Percentiles rank a stretch among this genome's conserved stretches.
Conservation (phyloP, 306 rosid genomes). For the Vigna mungo region DNA sequence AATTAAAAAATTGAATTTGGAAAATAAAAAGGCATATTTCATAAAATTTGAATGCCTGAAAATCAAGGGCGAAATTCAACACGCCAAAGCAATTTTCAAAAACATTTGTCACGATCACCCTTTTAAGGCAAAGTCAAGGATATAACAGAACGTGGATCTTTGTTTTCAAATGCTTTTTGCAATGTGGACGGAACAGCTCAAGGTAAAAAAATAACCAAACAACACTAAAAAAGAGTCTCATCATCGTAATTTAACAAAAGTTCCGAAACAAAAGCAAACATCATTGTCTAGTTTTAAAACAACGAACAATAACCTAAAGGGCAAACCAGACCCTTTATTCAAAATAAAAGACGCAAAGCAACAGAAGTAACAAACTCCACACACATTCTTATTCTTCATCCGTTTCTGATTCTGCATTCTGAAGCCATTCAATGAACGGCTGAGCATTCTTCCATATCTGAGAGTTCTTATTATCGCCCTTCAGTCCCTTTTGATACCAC, state of each 20-base stretch:
- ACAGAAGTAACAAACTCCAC: background rate
- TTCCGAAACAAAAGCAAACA: constrained; percentile 17
- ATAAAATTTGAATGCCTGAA: no score
- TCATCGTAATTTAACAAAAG: background rate
- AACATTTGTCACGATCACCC: no score
- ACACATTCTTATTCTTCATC: constrained; percentile 53
- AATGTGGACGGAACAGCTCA: background rate
- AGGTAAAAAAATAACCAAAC: background rate
- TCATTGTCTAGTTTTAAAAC: background rate
- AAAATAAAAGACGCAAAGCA: constrained; percentile 28
- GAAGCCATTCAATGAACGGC: constrained; percentile 70
- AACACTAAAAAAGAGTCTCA: background rate
- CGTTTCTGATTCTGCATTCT: constrained; percentile 72
- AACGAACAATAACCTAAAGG: constrained; percentile 17
- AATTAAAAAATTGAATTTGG: no score
- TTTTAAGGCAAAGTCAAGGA: background rate
- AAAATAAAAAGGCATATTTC: no score
- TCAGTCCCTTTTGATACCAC: constrained; percentile 64
- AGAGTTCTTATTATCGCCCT: constrained; percentile 53
- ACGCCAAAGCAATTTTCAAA: no score
- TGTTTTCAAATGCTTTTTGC: background rate
- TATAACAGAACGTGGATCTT: background rate
- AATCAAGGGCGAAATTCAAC: no score
- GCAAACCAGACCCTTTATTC: constrained; percentile 43
- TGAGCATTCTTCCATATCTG: constrained; percentile 64